Conservation (phyloP, 2,329 filamentous ascomycete species). For the Chaetomium olivaceum region DNA sequence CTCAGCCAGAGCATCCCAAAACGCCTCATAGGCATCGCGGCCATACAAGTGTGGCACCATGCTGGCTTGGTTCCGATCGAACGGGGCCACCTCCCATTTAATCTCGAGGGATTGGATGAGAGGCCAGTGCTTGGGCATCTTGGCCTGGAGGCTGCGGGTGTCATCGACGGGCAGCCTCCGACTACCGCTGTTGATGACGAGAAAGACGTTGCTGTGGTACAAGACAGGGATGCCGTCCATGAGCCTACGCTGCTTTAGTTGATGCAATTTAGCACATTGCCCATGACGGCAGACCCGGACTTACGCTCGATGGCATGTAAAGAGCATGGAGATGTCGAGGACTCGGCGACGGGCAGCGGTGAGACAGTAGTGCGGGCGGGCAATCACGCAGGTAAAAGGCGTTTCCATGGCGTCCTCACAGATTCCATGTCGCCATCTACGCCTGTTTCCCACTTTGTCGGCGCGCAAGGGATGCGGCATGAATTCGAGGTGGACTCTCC, state of each 20-base stretch:
- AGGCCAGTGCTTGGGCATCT: slow-evolving; percentile 24
- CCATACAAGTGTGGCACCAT: slow-evolving; percentile 24
- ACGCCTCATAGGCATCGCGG: slow-evolving; percentile 23
- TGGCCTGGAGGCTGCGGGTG: slow-evolving; percentile 25
- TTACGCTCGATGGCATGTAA: slow-evolving; percentile 27
- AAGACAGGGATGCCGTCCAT: slow-evolving; percentile 22
- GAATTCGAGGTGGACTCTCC: slow-evolving; percentile 24
- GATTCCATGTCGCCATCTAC: slow-evolving; percentile 24
- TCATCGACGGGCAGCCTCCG: slow-evolving; percentile 22
- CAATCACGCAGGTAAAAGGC: slow-evolving; percentile 12
- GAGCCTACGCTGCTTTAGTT: slow-evolving; percentile 12
- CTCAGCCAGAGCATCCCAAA: slow-evolving; percentile 28
- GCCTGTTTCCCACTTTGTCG: slow-evolving; percentile 22
- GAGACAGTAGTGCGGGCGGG: slow-evolving; percentile 21
- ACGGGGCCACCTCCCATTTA: slow-evolving; percentile 22
- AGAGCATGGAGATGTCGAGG: slow-evolving; percentile 23
- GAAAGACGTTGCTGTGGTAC: slow-evolving; percentile 26
- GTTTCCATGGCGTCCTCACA: slow-evolving; percentile 11
- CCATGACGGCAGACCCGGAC: not conserved
- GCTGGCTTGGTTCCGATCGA: slow-evolving; percentile 19
- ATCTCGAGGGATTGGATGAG: slow-evolving; percentile 25
- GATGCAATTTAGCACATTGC: not conserved
- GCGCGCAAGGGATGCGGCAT: slow-evolving; percentile 21
- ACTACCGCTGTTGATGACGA: slow-evolving; percentile 20
- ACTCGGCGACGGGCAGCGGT: slow-evolving; percentile 15